Evolutionary conservation across 108 stramenopile species (phyloP).

Genomic region (Epithemia pelagica): DNA sequence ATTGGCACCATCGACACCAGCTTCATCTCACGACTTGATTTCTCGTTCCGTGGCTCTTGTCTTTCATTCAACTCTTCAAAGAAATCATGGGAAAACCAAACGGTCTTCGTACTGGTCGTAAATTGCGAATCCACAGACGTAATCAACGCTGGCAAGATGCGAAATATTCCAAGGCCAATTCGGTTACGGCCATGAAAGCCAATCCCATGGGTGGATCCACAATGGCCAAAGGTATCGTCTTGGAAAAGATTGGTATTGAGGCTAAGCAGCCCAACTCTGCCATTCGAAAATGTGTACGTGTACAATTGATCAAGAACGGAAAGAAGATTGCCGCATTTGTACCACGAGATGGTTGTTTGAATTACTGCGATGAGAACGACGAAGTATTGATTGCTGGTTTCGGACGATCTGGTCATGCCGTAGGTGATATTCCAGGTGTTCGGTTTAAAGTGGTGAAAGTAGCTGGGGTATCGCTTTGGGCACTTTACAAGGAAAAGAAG

Average conservation of each 20-base stretch:
- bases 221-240: constrained; percentile 99
- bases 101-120: constrained; percentile 97
- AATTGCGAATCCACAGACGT: constrained; percentile 97
- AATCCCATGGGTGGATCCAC: constrained; percentile 99
- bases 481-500: constrained; percentile 99
- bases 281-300: constrained; percentile 99
- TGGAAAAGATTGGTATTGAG: constrained; percentile 99
- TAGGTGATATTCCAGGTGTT: constrained; percentile 99
- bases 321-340: constrained; percentile 99
- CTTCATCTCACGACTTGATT: too few species aligned
- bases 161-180: constrained; percentile 98
- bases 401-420: constrained; percentile 99
- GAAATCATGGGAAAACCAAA: constrained; percentile 96
- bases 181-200: constrained; percentile 99
- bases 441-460: constrained; percentile 99
- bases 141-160: constrained; percentile 92
- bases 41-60: not conserved
- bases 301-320: constrained; percentile 99
- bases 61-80: too few species aligned
- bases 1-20: too few species aligned
- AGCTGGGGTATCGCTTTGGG: constrained; percentile 98
- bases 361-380: constrained; percentile 99
- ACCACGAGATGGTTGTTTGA: constrained; percentile 99
- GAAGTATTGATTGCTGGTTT: constrained; percentile 99
- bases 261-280: constrained; percentile 99